These are phyloP conservation scores for Aspergillus sclerotiicarbonarius DNA, from an alignment of 495 filamentous ascomycete genomes.

Conservation along the genomic window DNA sequence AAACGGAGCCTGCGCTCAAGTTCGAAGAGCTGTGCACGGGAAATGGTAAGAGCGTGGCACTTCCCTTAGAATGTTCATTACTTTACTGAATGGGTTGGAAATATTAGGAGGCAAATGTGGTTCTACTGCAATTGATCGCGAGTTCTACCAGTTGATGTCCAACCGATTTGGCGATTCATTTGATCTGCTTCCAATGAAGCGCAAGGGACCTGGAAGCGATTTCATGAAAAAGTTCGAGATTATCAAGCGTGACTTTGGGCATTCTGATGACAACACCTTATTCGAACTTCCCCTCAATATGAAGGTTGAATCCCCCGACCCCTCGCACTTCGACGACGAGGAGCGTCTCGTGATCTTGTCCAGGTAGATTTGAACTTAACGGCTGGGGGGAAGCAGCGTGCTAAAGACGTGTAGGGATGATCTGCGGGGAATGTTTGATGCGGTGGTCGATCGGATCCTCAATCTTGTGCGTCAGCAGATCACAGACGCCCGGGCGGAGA, in stretches of 20 bases:
- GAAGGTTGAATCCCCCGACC: neutral
- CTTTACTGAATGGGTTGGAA: neutral
- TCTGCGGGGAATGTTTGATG: conserved; percentile 48
- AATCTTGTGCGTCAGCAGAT: conserved; percentile 44
- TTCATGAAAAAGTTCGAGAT: conserved; percentile 28
- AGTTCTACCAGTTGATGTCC: conserved; percentile 46
- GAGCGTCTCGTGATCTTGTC: conserved; percentile 8
- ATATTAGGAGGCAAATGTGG: conserved; percentile 46
- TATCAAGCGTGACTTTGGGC: conserved; percentile 23
- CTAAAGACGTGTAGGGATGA: conserved; percentile 27
- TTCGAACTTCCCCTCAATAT: conserved; percentile 12
- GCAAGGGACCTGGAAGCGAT: conserved; percentile 17
- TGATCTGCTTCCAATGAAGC: conserved; percentile 9
- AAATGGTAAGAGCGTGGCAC: conserved; percentile 7
- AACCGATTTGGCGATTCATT: conserved; percentile 24
- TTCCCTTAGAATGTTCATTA: neutral
- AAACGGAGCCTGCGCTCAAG: conserved; percentile 23
- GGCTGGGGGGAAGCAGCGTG: too few relatives aligned
- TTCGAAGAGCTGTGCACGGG: conserved; percentile 20
- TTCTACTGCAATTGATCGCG: conserved; percentile 49
- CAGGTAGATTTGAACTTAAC: conserved; percentile 3
- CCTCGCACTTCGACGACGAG: conserved; percentile 7
- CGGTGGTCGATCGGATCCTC: conserved; percentile 57
- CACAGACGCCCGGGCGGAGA: conserved; percentile 20
- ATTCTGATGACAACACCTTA: conserved; percentile 7